Evolutionary conservation across 78 protist genomes (phyloP).

Genomic region (Monocercomonoides exilis): DNA sequence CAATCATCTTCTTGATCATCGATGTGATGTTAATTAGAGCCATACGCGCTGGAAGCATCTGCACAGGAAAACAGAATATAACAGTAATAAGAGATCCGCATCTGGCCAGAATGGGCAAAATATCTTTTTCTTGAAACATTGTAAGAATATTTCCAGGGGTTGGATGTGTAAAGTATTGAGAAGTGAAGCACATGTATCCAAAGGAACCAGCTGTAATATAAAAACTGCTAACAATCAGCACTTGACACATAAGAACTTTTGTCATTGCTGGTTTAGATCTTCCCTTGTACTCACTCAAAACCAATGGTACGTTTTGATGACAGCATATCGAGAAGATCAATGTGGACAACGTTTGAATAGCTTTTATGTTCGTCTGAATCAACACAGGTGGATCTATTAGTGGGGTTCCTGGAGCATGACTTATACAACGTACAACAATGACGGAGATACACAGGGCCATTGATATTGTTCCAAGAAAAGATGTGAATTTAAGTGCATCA

Average conservation of each 20-base stretch:
- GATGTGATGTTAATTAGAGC: not conserved
- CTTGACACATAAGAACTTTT: not conserved
- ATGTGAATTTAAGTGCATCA: not conserved
- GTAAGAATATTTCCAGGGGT: not conserved
- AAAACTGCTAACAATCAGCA: not conserved
- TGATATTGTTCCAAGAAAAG: not conserved
- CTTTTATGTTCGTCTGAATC: no score
- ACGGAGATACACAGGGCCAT: not conserved
- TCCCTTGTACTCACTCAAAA: not conserved
- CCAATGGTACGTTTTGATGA: not conserved
- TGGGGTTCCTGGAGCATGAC: no score
- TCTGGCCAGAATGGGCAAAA: not conserved
- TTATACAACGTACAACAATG: not conserved
- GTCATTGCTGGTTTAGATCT: not conserved
- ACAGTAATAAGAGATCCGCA: not conserved
- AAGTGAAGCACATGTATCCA: not conserved
- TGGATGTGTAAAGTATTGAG: not conserved
- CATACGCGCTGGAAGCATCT: not conserved
- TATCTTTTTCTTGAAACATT: not conserved
- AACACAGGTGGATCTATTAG: no score
- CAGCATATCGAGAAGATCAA: not conserved
- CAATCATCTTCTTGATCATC: not conserved
- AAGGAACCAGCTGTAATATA: not conserved
- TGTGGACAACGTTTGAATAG: not conserved
- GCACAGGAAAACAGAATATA: conserved; percentile 7